Evolutionary conservation across 2,329 filamentous ascomycete species (phyloP).

Genomic region (Ascochyta rabiei): DNA sequence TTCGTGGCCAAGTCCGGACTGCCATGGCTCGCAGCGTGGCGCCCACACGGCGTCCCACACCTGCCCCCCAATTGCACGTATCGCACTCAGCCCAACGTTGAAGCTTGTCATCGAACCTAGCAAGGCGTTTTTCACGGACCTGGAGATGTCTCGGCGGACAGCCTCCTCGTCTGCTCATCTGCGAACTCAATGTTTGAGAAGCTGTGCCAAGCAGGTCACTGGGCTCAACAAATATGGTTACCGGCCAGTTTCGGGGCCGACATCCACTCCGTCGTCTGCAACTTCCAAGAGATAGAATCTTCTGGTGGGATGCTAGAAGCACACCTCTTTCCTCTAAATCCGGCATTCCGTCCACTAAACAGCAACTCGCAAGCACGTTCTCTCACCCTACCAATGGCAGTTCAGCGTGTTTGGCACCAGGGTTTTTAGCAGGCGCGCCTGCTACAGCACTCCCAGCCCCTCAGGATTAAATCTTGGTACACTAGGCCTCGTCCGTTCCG

Average conservation of each 20-base stretch:
- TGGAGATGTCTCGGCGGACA: constrained; percentile 21
- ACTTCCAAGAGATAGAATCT: constrained; percentile 9
- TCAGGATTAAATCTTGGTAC: neutral
- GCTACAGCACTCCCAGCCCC: constrained; percentile 3
- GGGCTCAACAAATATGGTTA: constrained; percentile 26
- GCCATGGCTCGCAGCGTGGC: constrained; percentile 15
- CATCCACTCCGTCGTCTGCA: neutral
- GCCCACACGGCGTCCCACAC: constrained; percentile 10
- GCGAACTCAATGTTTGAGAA: constrained; percentile 16
- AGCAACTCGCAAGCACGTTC: constrained; percentile 10
- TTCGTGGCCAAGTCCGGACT: constrained; percentile 24
- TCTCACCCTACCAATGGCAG: constrained; percentile 1
- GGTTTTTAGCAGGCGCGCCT: neutral
- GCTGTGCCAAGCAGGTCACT: constrained; percentile 31
- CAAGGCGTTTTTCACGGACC: constrained; percentile 27
- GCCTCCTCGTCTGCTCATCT: constrained; percentile 31
- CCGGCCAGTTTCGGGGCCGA: neutral
- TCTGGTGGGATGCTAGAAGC: constrained; percentile 11
- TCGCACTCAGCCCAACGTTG: constrained; percentile 26
- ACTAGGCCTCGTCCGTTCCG: constrained; percentile 4
- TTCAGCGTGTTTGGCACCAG: neutral
- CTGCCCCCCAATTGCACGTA: constrained; percentile 16
- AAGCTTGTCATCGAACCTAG: constrained; percentile 28
- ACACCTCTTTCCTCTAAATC: neutral
- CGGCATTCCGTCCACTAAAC: neutral